Percentiles rank a stretch among this genome's conserved stretches.
Evolutionary conservation across 768 basidiomycete genomes (phyloP).

Genomic region (Lentinula edodes): DNA sequence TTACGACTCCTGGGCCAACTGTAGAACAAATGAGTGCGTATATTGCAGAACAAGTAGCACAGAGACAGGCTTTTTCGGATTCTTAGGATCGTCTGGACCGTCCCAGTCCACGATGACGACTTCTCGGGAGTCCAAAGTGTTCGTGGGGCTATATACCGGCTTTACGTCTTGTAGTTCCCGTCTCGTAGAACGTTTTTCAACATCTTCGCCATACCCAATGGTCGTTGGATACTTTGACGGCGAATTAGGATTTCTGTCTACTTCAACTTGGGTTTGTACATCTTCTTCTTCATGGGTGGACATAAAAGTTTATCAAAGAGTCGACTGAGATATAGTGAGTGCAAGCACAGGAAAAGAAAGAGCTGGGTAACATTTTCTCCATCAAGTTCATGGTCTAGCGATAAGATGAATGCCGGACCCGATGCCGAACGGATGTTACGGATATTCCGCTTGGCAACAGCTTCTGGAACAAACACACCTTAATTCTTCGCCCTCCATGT

Average conservation of each 20-base stretch:
- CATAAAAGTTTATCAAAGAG: not conserved
- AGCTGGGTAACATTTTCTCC: not conserved
- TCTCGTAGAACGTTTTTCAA: not conserved
- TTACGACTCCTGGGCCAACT: conserved; percentile 57
- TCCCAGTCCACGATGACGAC: conserved; percentile 55
- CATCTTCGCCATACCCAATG: not conserved
- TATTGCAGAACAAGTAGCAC: no score
- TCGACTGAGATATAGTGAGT: not conserved
- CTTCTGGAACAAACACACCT: not conserved
- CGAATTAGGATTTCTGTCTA: not conserved
- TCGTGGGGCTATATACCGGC: not conserved
- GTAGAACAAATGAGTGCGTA: not conserved
- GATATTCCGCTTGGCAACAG: not conserved
- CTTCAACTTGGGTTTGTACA: not conserved
- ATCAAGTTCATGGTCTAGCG: not conserved
- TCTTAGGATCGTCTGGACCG: conserved; percentile 50
- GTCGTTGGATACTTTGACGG: not conserved
- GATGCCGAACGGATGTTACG: not conserved
- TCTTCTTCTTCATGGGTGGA: not conserved
- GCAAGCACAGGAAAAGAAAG: not conserved
- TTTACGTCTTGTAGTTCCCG: not conserved
- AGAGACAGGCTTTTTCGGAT: conserved; percentile 50
- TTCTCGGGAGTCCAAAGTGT: not conserved
- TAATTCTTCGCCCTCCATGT: conserved; percentile 56
- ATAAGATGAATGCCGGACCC: not conserved